phyloP scores from a whole-genome alignment of 2,329 filamentous ascomycete genomes.

The Westerdykella aurantiaca region DNA sequence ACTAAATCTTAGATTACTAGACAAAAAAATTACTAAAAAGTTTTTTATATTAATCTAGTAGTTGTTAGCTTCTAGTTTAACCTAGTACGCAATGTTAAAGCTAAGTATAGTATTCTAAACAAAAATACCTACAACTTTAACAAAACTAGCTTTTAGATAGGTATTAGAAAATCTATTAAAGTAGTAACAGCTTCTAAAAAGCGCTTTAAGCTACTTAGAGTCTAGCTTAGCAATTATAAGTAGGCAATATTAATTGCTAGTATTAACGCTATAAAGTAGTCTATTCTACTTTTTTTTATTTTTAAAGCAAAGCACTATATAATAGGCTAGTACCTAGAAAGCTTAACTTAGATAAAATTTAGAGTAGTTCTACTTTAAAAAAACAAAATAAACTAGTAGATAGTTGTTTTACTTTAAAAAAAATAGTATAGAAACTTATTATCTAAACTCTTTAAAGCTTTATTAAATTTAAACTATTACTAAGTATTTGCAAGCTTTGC shows the following conservation, averaged over 20 bases:
- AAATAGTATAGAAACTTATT: too few relatives aligned
- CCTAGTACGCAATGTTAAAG: conserved; percentile 9
- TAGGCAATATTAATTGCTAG: conserved; percentile 17
- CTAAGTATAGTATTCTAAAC: too few relatives aligned
- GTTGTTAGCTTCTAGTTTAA: conserved; percentile 9
- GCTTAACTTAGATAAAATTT: too few relatives aligned
- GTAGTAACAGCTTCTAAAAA: conserved; percentile 8
- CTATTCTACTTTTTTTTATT: conserved; percentile 10
- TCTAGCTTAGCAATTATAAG: conserved; percentile 11
- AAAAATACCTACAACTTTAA: too few relatives aligned
- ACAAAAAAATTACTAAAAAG: conserved; percentile 7
- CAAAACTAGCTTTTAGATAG: too few relatives aligned
- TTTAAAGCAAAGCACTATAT: conserved; percentile 8
- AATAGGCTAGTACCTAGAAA: too few relatives aligned
- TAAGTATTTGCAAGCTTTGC: too few relatives aligned
- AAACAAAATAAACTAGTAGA: too few relatives aligned
- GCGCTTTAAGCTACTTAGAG: conserved; percentile 1
- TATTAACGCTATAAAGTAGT: conserved; percentile 9
- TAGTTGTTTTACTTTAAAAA: too few relatives aligned
- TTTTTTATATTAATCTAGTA: conserved; percentile 4
- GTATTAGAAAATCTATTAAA: conserved; percentile 3
- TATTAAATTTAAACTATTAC: too few relatives aligned
- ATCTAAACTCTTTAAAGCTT: too few relatives aligned
- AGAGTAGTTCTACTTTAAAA: too few relatives aligned
- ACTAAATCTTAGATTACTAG: conserved; percentile 4